phyloP scores from a whole-genome alignment of 306 rosid genomes.

The Astragalus membranaceus region DNA sequence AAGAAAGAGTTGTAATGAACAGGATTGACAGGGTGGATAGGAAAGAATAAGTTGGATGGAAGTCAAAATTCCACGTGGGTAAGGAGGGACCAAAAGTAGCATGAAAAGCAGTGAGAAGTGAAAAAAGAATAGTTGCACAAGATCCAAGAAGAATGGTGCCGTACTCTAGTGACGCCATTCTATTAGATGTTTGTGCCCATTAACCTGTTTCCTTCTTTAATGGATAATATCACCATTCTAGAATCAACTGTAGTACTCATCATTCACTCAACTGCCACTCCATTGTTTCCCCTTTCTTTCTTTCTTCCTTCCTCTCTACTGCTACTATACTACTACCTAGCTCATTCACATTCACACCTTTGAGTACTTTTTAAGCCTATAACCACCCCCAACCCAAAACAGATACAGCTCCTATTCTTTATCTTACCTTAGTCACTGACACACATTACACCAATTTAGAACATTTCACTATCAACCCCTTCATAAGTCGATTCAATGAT shows the following conservation, averaged over 20 bases:
- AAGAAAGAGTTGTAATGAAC: not conserved
- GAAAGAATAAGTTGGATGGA: not conserved
- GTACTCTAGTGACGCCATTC: slow-evolving; percentile 21
- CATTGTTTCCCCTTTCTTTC: not conserved
- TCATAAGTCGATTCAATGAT: slow-evolving; percentile 7
- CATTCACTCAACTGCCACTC: slow-evolving; percentile 8
- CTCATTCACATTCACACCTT: too few relatives aligned
- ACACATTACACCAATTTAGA: slow-evolving; percentile 17
- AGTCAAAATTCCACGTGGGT: slow-evolving; percentile 30
- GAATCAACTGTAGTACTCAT: not conserved
- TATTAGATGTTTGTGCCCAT: not conserved
- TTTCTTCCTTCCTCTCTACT: too few relatives aligned
- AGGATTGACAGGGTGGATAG: not conserved
- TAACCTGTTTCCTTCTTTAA: slow-evolving; percentile 16
- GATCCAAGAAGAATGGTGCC: slow-evolving; percentile 33
- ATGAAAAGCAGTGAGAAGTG: slow-evolving; percentile 7
- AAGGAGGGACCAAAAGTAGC: slow-evolving; percentile 5
- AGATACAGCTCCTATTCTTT: slow-evolving; percentile 19
- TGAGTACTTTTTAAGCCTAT: not conserved
- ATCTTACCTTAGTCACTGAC: slow-evolving; percentile 20
- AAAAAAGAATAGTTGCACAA: slow-evolving; percentile 18
- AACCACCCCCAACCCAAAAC: slow-evolving; percentile 16
- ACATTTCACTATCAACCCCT: slow-evolving; percentile 15
- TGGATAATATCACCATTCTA: not conserved
- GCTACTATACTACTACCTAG: too few relatives aligned